Percentiles rank a stretch among this genome's conserved stretches.
Evolutionary conservation across 2,329 filamentous ascomycete species (phyloP).

Genomic region (Sporothrix humicola): DNA sequence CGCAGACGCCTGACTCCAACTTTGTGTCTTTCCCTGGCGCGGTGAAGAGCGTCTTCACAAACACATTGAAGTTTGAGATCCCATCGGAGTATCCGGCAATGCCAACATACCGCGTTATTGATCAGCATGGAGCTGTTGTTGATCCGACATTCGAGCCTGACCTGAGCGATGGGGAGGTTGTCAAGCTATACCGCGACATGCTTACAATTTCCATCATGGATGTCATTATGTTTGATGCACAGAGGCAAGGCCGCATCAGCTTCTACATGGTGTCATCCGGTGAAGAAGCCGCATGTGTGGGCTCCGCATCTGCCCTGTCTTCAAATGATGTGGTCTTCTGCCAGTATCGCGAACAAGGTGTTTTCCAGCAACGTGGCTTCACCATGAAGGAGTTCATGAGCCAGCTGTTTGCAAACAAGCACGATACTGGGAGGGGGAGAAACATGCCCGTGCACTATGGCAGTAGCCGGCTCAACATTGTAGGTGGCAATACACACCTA

Average conservation of each 20-base stretch:
- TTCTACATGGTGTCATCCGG: slow-evolving; percentile 98
- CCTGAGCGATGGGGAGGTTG: slow-evolving; percentile 66
- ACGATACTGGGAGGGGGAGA: slow-evolving; percentile 79
- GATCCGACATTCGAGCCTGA: slow-evolving; percentile 73
- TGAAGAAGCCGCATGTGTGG: slow-evolving; percentile 92
- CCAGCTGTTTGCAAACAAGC: slow-evolving; percentile 86
- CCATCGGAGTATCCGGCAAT: slow-evolving; percentile 76
- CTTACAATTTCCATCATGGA: slow-evolving; percentile 83
- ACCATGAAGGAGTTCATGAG: slow-evolving; percentile 90
- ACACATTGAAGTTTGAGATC: slow-evolving; percentile 74
- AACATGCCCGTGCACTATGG: slow-evolving; percentile 99
- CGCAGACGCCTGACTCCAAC: slow-evolving; percentile 61
- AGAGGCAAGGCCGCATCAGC: slow-evolving; percentile 88
- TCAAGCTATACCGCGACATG: slow-evolving; percentile 70
- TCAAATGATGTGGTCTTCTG: slow-evolving; percentile 89
- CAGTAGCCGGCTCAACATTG: slow-evolving; percentile 80
- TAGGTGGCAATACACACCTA: slow-evolving; percentile 49
- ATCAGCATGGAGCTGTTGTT: slow-evolving; percentile 84
- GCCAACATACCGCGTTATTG: slow-evolving; percentile 88
- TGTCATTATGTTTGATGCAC: slow-evolving; percentile 96
- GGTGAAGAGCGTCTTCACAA: slow-evolving; percentile 90
- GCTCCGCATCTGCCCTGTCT: slow-evolving; percentile 81
- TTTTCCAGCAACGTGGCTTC: slow-evolving; percentile 89
- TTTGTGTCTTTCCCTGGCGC: slow-evolving; percentile 87
- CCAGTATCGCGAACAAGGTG: slow-evolving; percentile 92